Percentiles rank a stretch among this genome's conserved stretches.
Evolutionary conservation across 345 rosid genomes (phyloP).

Genomic region (Fremontodendron californicum): DNA sequence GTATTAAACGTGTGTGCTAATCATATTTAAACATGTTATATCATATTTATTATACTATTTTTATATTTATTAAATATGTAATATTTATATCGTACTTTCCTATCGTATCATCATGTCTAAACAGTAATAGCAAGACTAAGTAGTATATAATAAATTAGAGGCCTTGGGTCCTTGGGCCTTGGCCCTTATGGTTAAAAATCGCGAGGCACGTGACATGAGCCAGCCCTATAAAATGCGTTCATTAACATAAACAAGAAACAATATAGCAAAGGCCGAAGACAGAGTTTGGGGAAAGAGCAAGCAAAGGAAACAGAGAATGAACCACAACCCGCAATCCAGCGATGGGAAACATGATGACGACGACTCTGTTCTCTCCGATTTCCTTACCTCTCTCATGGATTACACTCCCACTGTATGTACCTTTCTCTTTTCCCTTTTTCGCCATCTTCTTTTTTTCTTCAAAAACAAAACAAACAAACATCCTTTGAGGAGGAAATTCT

Average conservation of each 20-base stretch:
- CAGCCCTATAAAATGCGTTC: background rate
- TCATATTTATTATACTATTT: too few species aligned
- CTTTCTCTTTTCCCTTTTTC: background rate
- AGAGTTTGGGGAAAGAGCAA: background rate
- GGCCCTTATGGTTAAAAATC: background rate
- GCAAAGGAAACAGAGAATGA: slow-evolving; percentile 26
- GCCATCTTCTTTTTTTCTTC: background rate
- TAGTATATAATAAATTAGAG: too few species aligned
- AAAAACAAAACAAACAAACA: background rate
- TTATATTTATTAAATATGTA: too few species aligned
- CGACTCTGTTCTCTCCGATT: slow-evolving; percentile 71
- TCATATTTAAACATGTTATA: too few species aligned
- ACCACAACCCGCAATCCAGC: slow-evolving; percentile 44
- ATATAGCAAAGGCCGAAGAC: background rate
- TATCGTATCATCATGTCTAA: too few species aligned
- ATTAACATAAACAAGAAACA: background rate
- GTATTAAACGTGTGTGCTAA: too few species aligned
- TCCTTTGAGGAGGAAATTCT: background rate
- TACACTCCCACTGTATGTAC: slow-evolving; percentile 78
- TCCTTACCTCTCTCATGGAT: slow-evolving; percentile 82
- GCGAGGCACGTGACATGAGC: background rate
- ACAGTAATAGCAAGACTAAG: too few species aligned
- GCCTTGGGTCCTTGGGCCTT: too few species aligned
- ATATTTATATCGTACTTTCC: too few species aligned
- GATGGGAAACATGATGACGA: slow-evolving; percentile 73